Base-by-base conservation (phyloP, 2,329 filamentous ascomycete genomes). In the Scedosporium boydii region DNA sequence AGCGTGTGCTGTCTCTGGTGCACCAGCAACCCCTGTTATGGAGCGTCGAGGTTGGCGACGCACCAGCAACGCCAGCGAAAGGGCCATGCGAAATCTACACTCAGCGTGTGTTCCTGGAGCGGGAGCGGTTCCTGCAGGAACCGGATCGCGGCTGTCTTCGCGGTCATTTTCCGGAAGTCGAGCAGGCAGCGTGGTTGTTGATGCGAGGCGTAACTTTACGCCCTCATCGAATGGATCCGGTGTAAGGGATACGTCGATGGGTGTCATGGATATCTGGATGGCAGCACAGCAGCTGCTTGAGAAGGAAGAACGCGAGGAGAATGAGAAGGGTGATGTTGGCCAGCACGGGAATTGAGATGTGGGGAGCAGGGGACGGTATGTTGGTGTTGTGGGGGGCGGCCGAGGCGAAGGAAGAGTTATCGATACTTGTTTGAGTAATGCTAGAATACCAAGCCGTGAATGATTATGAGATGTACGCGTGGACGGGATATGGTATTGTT, bases 191-290 rank as follows among this genome's bases (percentile, higher is more conserved):
- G 21, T 1, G 12, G 3, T 26, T 53, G 21, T 10, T 10, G 48
- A 21, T 46, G 44, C 23, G 27, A 53, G 48, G 48, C 48, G 44
- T 53, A 53, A 21, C 12, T 27, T 53, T 3, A 9, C 48, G 18
- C n/a, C 48, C 21, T 53, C 21, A 6, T 16, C 21, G 12, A 53
- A 26, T 6, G 48, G 48, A 21, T 26, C 48, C 3, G n/a, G 48
- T 14, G 23, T 14, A 16, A 42, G 29, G 27, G 10, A 58, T n/a
- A 29, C 60, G 46, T 61, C 56, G 2, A 63, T 67, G 41, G 65
- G 63, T 14, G 67, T 64, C 4, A 66, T 70, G 26, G 68, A 73
- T 59, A 65, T 74, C 38, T 73, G 73, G 72, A 69, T 69, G 63
- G 70, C 68, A 26, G 69, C 68, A 2, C 68, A 74, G 58, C 69